Percentiles rank a stretch among this genome's conserved stretches.
Evolutionary conservation across 495 filamentous ascomycete species (phyloP).

Genomic region (Podospora appendiculata): DNA sequence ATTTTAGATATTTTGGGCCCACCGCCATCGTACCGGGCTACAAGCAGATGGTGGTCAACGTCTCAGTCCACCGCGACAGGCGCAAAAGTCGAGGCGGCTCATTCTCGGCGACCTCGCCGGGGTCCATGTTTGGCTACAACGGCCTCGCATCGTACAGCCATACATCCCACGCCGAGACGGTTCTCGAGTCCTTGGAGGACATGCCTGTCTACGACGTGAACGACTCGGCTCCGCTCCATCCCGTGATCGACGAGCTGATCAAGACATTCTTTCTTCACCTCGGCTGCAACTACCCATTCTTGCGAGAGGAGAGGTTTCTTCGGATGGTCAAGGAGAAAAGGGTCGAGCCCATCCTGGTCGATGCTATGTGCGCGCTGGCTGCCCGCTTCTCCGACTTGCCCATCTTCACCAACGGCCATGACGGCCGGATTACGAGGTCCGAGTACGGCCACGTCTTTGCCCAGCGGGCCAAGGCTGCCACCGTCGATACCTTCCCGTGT

Average conservation of each 20-base stretch:
- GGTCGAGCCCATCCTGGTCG: constrained; percentile 79
- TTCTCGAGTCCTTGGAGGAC: constrained; percentile 51
- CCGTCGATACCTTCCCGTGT: constrained; percentile 69
- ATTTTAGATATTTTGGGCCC: constrained; percentile 81
- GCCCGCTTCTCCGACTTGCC: constrained; percentile 72
- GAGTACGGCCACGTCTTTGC: constrained; percentile 69
- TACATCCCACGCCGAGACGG: constrained; percentile 30
- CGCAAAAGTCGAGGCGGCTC: constrained; percentile 33
- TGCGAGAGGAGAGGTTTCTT: constrained; percentile 61
- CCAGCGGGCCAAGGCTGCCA: constrained; percentile 63
- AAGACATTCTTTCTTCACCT: constrained; percentile 72
- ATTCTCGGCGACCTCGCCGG: constrained; percentile 35
- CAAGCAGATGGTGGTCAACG: constrained; percentile 82
- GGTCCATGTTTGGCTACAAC: constrained; percentile 14
- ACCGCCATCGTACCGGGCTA: constrained; percentile 89
- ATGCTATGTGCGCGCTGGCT: constrained; percentile 72
- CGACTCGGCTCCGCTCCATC: constrained; percentile 57
- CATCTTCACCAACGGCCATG: constrained; percentile 48
- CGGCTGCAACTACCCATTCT: constrained; percentile 76
- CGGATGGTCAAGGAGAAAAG: constrained; percentile 65
- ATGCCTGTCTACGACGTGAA: constrained; percentile 73
- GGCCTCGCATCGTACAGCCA: constrained; percentile 2
- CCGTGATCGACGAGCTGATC: constrained; percentile 64
- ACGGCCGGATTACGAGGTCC: constrained; percentile 45
- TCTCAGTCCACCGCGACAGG: constrained; percentile 43